These are phyloP conservation scores for Metschnikowia gruessii DNA, from an alignment of 805 yeast species.

Conservation along the genomic window DNA sequence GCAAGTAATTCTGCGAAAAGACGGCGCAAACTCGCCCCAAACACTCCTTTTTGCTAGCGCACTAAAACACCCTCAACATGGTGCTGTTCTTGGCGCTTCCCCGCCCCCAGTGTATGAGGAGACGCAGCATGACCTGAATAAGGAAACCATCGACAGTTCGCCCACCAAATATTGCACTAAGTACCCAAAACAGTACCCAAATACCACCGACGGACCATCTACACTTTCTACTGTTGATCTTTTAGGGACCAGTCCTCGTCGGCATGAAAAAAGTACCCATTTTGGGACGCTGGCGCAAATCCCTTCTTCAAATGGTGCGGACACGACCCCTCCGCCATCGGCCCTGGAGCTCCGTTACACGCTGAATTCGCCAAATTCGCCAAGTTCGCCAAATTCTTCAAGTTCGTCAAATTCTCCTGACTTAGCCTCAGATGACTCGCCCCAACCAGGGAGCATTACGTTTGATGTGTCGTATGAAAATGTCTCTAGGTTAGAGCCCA, in stretches of 20 bases:
- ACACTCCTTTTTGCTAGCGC: background rate
- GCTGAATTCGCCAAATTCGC: too few species aligned
- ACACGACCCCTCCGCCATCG: too few species aligned
- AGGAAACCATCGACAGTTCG: conserved; percentile 6
- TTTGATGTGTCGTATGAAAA: conserved; percentile 6
- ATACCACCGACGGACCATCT: too few species aligned
- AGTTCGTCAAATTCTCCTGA: too few species aligned
- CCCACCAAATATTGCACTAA: conserved; percentile 3
- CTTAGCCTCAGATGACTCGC: background rate
- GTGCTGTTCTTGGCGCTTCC: too few species aligned
- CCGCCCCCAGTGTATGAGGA: background rate
- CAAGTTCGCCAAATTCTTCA: too few species aligned
- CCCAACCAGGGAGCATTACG: conserved; percentile 8
- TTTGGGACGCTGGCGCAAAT: background rate
- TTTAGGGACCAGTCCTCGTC: too few species aligned
- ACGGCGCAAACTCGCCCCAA: background rate
- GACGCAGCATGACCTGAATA: conserved; percentile 2
- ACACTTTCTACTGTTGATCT: too few species aligned
- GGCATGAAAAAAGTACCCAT: background rate
- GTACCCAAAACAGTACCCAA: too few species aligned
- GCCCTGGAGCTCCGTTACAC: too few species aligned
- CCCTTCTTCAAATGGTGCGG: background rate
- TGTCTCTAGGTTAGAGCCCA: conserved; percentile 11
- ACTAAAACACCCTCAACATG: too few species aligned
- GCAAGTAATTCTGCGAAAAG: background rate